Evolutionary conservation across 371 early-diverging fungal genomes (phyloP), one percentile per base, ranked within the genome.

Genomic region (Rhizopus delemar): DNA sequence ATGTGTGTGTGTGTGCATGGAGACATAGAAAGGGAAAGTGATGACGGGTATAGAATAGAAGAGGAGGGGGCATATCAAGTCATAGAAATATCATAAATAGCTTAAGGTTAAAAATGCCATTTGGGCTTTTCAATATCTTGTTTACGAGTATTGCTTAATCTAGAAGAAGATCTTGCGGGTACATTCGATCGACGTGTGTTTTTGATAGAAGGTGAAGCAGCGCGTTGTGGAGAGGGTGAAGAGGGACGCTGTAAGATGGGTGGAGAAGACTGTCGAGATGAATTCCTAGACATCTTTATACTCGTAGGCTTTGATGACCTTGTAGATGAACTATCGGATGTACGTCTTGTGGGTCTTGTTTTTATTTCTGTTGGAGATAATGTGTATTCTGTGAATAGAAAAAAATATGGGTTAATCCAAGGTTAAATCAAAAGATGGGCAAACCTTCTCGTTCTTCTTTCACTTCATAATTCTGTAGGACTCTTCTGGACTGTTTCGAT

Each of bases 221-320:
- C 41, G 57, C 53, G 54, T 36, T 13, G 22, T 22, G 2, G 22
- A 22, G 22, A 22, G 22, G 22, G 22, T 22, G 22, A 22, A 22
- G 22, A 22, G 22, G 22, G 22, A 22, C 22, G 46, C 8, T 50
- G 36, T 49, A 68, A n/a, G 15, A 68, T 57, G 12, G 68, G 64
- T 41, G 68, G 68, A 3, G 68, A 63, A 41, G 68, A 68, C 48
- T 60, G 57, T 15, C 68, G 60, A 28, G 68, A 68, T 22, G 51
- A 9, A 32, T 36, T 59, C 16, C 60, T 32, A 9, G 59, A 32
- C 63, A 68, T 63, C 22, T 62, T 50, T 13, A 52, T 45, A n/a
- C 59, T 35, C 9, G 59, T 34, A 34, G 61, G 53, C n/a, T 53
- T 54, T 60, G 46, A 22, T 22, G 22, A 22, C 22, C 22, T 22